Evolutionary conservation across 192 early-diverging fungal genomes (phyloP).

Genomic region (Podila epicladia): DNA sequence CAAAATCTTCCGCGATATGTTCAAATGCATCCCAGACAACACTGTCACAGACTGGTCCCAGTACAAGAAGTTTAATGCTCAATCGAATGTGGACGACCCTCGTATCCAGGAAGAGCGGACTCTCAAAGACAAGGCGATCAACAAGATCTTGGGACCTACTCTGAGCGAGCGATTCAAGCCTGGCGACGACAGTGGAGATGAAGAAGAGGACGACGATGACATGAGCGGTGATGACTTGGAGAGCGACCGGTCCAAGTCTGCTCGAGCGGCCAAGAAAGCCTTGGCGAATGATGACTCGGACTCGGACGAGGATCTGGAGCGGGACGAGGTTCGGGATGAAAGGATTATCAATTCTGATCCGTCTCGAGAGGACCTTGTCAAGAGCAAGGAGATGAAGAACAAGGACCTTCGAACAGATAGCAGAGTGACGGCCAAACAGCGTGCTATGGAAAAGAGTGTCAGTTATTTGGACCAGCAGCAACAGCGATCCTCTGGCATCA

Average conservation of each 20-base stretch:
- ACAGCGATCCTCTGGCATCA: not conserved
- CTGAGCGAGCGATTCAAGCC: constrained; percentile 30
- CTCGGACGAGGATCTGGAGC: constrained; percentile 19
- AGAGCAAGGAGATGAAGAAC: not conserved
- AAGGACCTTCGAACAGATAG: constrained; percentile 23
- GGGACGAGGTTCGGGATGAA: constrained; percentile 8
- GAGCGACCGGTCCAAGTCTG: not conserved
- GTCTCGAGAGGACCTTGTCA: not conserved
- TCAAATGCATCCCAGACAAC: constrained; percentile 83
- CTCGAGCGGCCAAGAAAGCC: constrained; percentile 13
- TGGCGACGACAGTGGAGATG: constrained; percentile 11
- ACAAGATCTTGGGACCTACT: constrained; percentile 41
- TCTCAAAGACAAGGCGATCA: constrained; percentile 36
- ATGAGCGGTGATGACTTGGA: constrained; percentile 1
- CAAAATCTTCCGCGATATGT: constrained; percentile 71
- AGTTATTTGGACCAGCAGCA: not conserved
- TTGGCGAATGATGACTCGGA: constrained; percentile 14
- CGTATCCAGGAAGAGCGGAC: constrained; percentile 45
- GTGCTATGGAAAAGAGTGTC: constrained; percentile 1
- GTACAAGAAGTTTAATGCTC: constrained; percentile 48
- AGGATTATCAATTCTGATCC: constrained; percentile 8
- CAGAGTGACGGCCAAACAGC: constrained; percentile 7
- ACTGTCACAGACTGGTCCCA: constrained; percentile 74
- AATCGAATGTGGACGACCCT: constrained; percentile 44
- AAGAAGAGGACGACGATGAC: constrained; percentile 18